A percentile compares a stretch with the other conserved stretches of the same genome.
phyloP scores from a whole-genome alignment of 2,329 filamentous ascomycete species.

The Penicillium sp. region DNA sequence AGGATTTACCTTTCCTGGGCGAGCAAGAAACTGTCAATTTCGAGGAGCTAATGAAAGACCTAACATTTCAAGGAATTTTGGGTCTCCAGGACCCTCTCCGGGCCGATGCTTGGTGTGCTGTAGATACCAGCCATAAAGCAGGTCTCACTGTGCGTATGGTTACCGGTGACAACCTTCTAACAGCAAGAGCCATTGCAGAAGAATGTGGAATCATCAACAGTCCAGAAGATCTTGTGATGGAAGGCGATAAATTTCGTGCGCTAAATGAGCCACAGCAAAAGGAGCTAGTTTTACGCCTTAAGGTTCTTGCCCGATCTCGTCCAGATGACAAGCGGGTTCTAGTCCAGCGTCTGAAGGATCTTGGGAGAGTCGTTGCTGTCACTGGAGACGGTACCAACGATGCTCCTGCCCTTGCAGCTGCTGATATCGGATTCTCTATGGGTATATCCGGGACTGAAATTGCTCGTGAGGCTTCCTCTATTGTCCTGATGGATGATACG shows the following conservation, averaged over 20 bases:
- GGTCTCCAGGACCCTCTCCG: constrained; percentile 66
- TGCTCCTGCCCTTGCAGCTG: constrained; percentile 56
- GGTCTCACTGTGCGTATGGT: constrained; percentile 65
- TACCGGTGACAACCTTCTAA: constrained; percentile 64
- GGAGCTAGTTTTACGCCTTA: constrained; percentile 51
- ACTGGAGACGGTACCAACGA: constrained; percentile 62
- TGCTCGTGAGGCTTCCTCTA: constrained; percentile 59
- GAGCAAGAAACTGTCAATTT: constrained; percentile 30
- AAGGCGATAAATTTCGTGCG: constrained; percentile 58
- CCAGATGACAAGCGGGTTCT: constrained; percentile 60
- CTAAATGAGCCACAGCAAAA: constrained; percentile 54
- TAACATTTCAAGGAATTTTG: constrained; percentile 63
- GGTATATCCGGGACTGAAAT: constrained; percentile 60
- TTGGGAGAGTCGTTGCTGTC: constrained; percentile 55
- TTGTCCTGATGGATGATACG: constrained; percentile 53
- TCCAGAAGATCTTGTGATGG: constrained; percentile 56
- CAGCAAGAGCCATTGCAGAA: constrained; percentile 64
- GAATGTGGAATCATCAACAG: constrained; percentile 60
- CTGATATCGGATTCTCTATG: constrained; percentile 63
- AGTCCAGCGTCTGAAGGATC: constrained; percentile 53
- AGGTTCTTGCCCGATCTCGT: constrained; percentile 58
- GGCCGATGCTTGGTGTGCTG: constrained; percentile 59
- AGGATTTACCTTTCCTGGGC: constrained; percentile 53
- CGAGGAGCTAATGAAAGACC: constrained; percentile 60
- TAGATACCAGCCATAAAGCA: constrained; percentile 59